Evolutionary conservation across 2,329 filamentous ascomycete species (phyloP).

Genomic region (Samsoniella hepiali): DNA sequence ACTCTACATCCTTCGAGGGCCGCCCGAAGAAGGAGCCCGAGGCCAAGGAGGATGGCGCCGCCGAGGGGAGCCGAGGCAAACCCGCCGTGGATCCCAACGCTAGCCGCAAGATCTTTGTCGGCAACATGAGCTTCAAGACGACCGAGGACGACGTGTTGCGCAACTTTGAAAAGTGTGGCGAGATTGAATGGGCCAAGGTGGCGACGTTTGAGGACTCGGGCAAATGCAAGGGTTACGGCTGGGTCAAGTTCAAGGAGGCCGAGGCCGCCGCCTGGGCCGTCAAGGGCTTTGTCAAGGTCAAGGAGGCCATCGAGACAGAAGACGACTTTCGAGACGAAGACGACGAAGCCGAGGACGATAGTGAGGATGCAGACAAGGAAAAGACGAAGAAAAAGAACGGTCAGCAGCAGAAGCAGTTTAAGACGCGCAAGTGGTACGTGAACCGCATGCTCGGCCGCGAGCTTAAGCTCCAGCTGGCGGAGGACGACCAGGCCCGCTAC

Average conservation of each 20-base stretch:
- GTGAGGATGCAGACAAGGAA: constrained; percentile 26
- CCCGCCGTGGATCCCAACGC: constrained; percentile 50
- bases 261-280: constrained; percentile 68
- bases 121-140: constrained; percentile 79
- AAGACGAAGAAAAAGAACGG: constrained; percentile 40
- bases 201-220: constrained; percentile 95
- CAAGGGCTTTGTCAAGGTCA: constrained; percentile 73
- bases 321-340: constrained; percentile 55
- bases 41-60: constrained; percentile 26
- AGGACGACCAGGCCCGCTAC: constrained; percentile 84
- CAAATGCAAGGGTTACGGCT: constrained; percentile 97
- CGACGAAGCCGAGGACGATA: constrained; percentile 31
- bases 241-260: constrained; percentile 84
- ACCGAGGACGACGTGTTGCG: constrained; percentile 76
- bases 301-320: constrained; percentile 60
- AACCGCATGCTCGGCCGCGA: constrained; percentile 77
- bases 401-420: constrained; percentile 47
- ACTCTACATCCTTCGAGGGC: constrained; percentile 86
- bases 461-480: constrained; percentile 87
- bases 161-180: constrained; percentile 83
- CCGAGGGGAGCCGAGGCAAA: constrained; percentile 23
- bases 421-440: constrained; percentile 74
- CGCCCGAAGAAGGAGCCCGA: constrained; percentile 65
- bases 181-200: constrained; percentile 77
- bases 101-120: constrained; percentile 84